These are phyloP conservation scores for Aureobasidium uvarum DNA, from an alignment of 2,329 filamentous ascomycete genomes.

Conservation along the genomic window DNA sequence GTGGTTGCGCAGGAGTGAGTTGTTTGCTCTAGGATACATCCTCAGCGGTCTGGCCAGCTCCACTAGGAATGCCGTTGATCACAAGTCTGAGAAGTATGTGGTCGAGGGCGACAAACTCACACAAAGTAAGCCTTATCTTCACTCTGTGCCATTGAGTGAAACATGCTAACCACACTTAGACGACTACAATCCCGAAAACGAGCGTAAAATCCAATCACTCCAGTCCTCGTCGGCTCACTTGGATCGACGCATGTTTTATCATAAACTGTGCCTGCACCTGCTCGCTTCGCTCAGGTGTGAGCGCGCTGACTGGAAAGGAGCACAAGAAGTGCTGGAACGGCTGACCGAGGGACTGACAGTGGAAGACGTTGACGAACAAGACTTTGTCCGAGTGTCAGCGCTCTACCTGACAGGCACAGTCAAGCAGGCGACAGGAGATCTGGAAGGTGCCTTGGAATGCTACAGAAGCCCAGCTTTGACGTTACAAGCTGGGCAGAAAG, in stretches of 20 bases:
- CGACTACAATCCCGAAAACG: conserved; percentile 21
- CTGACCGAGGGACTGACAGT: conserved; percentile 44
- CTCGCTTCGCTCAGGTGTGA: conserved; percentile 68
- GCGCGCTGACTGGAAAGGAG: conserved; percentile 66
- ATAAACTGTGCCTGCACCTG: conserved; percentile 69
- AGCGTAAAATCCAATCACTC: conserved; percentile 31
- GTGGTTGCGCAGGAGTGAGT: conserved; percentile 60
- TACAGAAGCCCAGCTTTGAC: conserved; percentile 64
- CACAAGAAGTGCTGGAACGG: conserved; percentile 57
- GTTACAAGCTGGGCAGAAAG: conserved; percentile 43
- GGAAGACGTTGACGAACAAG: conserved; percentile 11
- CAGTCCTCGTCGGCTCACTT: conserved; percentile 45
- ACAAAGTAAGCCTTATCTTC: conserved; percentile 42
- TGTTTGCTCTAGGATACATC: conserved; percentile 60
- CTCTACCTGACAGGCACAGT: conserved; percentile 72
- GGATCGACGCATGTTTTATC: conserved; percentile 64
- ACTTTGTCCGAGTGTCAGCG: conserved; percentile 25
- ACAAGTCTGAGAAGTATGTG: conserved; percentile 57
- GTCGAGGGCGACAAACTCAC: conserved; percentile 56
- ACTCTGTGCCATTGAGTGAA: background rate
- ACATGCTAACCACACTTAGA: conserved; percentile 2
- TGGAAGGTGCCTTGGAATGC: conserved; percentile 64
- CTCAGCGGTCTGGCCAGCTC: conserved; percentile 57
- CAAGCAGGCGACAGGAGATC: conserved; percentile 71
- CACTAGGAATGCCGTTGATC: conserved; percentile 55